Base-by-base conservation (phyloP, 768 basidiomycete species). In the Tephrocybe sp. region DNA sequence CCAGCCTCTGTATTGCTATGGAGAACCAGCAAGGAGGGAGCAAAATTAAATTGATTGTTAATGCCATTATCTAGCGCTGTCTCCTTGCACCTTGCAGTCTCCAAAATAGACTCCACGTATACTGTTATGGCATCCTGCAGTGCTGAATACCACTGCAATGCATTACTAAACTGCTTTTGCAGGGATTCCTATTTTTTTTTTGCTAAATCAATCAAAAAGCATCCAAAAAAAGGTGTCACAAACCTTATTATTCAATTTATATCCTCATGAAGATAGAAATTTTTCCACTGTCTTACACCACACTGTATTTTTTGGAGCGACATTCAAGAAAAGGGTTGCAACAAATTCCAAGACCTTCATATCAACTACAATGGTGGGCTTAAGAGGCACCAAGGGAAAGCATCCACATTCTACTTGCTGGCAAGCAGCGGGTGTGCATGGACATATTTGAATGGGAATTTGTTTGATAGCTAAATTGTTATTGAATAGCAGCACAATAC, bases 331-430 rank as follows among this genome's bases (percentile, higher is more conserved):
- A 0, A 70, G 49, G 11, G 53, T 30, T 26, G 38, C 25, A 0
- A 60, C 61, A 44, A 70, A 68, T 24, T 63, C 56, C 4, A 70
- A 59, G n/a, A n/a, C n/a, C n/a, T n/a, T n/a, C n/a, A n/a, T n/a
- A n/a, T n/a, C n/a, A n/a, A n/a, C n/a, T n/a, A n/a, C n/a, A n/a
- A n/a, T n/a, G n/a, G n/a, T n/a, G n/a, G n/a, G n/a, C n/a, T n/a
- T n/a, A n/a, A n/a, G 7, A 0, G 69, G 70, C 8, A 63, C 51
- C 39, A 60, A 63, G 15, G 68, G 62, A 40, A 69, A 66, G 16
- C 59, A 48, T 1, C 60, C 63, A 4, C 18, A 21, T 27, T 35
- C 24, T 4, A 69, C 41, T 7, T 67, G 61, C 38, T 69, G 64
- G n/a, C n/a, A 12, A 34, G 40, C 30, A 21, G 40, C 39, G 12